Evolutionary conservation across 768 basidiomycete genomes (phyloP).

Genomic region (Boletus rufocinnamomeus): DNA sequence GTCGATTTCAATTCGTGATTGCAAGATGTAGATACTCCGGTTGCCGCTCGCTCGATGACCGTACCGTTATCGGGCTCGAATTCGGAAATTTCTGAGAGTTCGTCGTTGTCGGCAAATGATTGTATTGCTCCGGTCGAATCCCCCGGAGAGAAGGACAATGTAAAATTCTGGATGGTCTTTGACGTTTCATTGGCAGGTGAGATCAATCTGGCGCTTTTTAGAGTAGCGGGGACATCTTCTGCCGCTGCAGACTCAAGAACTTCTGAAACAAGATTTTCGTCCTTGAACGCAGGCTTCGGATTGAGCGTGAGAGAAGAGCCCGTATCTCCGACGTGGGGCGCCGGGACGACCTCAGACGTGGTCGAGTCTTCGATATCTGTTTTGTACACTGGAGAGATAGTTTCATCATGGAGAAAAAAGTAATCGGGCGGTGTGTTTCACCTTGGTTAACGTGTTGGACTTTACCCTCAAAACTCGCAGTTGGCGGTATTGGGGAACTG

Average conservation of each 20-base stretch:
- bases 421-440: conserved; percentile 1
- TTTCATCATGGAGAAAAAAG: neutral
- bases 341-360: neutral
- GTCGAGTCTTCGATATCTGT: conserved; percentile 26
- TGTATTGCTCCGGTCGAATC: neutral
- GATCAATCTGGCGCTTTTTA: neutral
- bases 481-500: conserved; percentile 25
- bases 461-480: conserved; percentile 36
- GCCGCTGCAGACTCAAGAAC: neutral
- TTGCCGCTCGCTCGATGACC: neutral
- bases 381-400: conserved; percentile 28
- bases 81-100: conserved; percentile 39
- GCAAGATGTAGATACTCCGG: neutral
- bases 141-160: neutral
- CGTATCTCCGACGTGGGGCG: neutral
- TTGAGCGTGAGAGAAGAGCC: neutral
- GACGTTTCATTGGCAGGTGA: neutral
- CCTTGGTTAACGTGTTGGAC: conserved; percentile 34
- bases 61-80: conserved; percentile 18
- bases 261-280: neutral
- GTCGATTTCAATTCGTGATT: neutral
- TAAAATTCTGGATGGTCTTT: neutral
- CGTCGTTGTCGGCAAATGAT: conserved; percentile 24
- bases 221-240: neutral
- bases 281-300: neutral